Conservation (phyloP, 148 eudicot genomes). For the Camellia sinensis region DNA sequence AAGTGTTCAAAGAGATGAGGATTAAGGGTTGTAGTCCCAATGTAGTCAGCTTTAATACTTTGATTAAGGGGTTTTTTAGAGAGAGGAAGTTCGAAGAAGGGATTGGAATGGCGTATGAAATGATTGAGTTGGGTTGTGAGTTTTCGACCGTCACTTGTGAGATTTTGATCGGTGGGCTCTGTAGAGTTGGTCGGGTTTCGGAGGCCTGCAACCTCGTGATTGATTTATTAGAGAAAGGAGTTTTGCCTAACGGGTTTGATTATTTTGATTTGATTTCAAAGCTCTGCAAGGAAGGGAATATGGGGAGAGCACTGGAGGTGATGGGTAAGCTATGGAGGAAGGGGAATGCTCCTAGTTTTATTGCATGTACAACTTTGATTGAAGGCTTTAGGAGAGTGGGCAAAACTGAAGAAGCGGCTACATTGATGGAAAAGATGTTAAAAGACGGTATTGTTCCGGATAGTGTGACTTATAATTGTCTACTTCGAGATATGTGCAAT, state of each 20-base stretch:
- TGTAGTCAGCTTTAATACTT: constrained; percentile 86
- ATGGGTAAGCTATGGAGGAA: constrained; percentile 65
- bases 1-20: constrained; percentile 77
- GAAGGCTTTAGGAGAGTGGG: constrained; percentile 64
- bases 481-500: constrained; percentile 61
- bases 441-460: constrained; percentile 58
- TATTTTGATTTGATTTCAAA: constrained; percentile 50
- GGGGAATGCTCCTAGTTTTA: constrained; percentile 61
- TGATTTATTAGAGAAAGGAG: constrained; percentile 67
- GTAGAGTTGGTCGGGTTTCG: constrained; percentile 42
- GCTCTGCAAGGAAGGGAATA: constrained; percentile 50
- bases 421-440: constrained; percentile 60
- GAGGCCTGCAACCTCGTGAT: constrained; percentile 67
- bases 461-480: constrained; percentile 79
- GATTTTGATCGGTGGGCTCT: constrained; percentile 76
- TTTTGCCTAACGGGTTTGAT: constrained; percentile 57
- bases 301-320: constrained; percentile 53
- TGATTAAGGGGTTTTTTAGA: constrained; percentile 74
- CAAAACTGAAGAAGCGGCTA: constrained; percentile 42
- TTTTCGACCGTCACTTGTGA: constrained; percentile 69
- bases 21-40: constrained; percentile 67
- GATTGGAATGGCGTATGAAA: constrained; percentile 73
- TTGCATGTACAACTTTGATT: constrained; percentile 71
- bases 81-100: constrained; percentile 69
- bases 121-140: constrained; percentile 70